These are phyloP conservation scores for Houttuynia cordata DNA, from an alignment of 164 flowering plant species.

Conservation along the genomic window DNA sequence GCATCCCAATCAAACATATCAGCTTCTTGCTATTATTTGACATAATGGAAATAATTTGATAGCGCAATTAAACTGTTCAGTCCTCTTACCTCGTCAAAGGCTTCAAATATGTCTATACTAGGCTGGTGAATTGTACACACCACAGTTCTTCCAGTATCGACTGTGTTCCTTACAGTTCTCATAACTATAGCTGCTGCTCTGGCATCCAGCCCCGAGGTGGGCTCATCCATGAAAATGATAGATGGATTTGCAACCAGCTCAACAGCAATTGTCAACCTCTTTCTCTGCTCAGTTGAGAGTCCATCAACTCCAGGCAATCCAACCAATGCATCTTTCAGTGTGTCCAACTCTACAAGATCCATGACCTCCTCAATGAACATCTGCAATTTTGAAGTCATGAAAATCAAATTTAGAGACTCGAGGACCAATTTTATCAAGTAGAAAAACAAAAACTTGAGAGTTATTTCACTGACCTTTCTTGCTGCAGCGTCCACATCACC, in stretches of 20 bases:
- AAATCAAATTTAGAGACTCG: neutral
- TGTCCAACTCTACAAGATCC: conserved; percentile 39
- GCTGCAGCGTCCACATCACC: conserved; percentile 22
- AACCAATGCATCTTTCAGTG: conserved; percentile 28
- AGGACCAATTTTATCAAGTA: no score
- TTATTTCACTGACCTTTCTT: conserved; percentile 23
- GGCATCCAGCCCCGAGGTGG: conserved; percentile 53
- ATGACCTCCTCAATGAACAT: conserved; percentile 43
- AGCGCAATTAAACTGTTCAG: neutral
- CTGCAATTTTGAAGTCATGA: conserved; percentile 19
- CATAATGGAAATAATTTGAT: neutral
- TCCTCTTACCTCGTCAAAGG: conserved; percentile 38
- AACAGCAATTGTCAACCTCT: conserved; percentile 44
- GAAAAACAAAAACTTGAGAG: neutral
- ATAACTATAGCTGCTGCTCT: conserved; percentile 49
- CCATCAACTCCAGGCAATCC: conserved; percentile 42
- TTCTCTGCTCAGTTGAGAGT: conserved; percentile 43
- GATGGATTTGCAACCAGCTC: conserved; percentile 56
- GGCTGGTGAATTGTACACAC: conserved; percentile 53
- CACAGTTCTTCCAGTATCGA: conserved; percentile 45
- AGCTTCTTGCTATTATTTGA: neutral
- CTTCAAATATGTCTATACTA: conserved; percentile 44
- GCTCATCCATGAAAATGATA: conserved; percentile 53
- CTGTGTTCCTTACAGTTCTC: conserved; percentile 50
- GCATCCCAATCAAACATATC: neutral